Evolutionary conservation across 768 basidiomycete species (phyloP).

Genomic region (Strobilomyces dryophilus): DNA sequence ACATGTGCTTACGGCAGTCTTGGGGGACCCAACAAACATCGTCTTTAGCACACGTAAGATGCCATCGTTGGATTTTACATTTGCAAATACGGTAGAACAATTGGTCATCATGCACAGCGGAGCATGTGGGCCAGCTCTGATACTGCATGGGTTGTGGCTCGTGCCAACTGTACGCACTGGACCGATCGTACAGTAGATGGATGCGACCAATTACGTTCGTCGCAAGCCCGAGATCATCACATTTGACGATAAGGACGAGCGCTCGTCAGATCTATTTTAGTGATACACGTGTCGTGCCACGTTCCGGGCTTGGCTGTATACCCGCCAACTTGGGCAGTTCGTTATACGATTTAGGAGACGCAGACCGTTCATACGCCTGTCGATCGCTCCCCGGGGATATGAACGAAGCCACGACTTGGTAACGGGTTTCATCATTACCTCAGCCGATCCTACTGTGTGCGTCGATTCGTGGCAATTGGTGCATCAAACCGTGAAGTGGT

Average conservation of each 20-base stretch:
- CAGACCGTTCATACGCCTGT: slow-evolving; percentile 4
- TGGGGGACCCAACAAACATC: background rate
- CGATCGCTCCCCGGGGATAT: slow-evolving; percentile 22
- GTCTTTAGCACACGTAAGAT: background rate
- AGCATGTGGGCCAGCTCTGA: background rate
- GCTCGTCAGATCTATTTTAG: slow-evolving; percentile 6
- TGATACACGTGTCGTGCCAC: slow-evolving; percentile 20
- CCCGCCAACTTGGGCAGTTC: background rate
- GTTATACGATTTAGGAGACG: slow-evolving; percentile 4
- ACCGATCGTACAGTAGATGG: background rate
- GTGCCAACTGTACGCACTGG: background rate
- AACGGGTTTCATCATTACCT: slow-evolving; percentile 28
- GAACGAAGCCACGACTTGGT: slow-evolving; percentile 8
- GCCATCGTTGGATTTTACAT: slow-evolving; percentile 8
- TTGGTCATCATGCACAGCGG: background rate
- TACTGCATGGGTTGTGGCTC: background rate
- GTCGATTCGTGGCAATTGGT: slow-evolving; percentile 27
- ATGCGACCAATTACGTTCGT: slow-evolving; percentile 1
- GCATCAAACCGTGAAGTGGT: slow-evolving; percentile 13
- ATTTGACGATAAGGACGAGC: slow-evolving; percentile 28
- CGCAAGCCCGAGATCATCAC: slow-evolving; percentile 3
- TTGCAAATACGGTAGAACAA: slow-evolving; percentile 10
- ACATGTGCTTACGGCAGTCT: background rate
- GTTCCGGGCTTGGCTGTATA: slow-evolving; percentile 6
- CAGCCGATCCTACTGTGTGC: slow-evolving; percentile 13